Evolutionary conservation across 1,139 yeast genomes (phyloP).

Genomic region (Kodamaea anthophila): DNA sequence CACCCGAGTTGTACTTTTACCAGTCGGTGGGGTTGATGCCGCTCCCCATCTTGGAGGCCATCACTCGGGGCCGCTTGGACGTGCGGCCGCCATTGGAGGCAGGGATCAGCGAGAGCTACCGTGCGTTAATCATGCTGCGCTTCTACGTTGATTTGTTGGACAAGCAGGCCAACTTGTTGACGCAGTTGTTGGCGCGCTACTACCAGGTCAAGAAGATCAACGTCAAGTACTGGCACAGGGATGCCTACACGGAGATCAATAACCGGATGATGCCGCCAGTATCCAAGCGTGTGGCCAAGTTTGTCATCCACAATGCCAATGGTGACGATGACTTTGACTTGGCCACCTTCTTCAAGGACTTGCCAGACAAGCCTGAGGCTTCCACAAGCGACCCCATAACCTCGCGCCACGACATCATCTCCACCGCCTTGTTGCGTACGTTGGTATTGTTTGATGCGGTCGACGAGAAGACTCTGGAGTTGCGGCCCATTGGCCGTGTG

Average conservation of each 20-base stretch:
- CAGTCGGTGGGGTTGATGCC: slow-evolving; percentile 72
- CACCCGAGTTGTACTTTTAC: slow-evolving; percentile 81
- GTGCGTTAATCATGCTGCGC: slow-evolving; percentile 42
- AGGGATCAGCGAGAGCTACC: slow-evolving; percentile 53
- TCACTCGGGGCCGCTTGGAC: slow-evolving; percentile 57
- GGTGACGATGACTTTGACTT: slow-evolving; percentile 26
- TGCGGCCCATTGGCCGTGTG: slow-evolving; percentile 54
- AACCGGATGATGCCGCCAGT: slow-evolving; percentile 49
- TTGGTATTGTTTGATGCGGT: slow-evolving; percentile 54
- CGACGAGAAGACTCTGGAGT: slow-evolving; percentile 32
- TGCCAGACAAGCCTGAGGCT: slow-evolving; percentile 9
- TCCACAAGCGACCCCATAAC: slow-evolving; percentile 21
- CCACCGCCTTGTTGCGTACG: slow-evolving; percentile 56
- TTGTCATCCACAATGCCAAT: slow-evolving; percentile 11
- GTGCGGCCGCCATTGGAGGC: slow-evolving; percentile 73
- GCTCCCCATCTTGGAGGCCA: slow-evolving; percentile 58
- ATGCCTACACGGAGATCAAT: slow-evolving; percentile 39
- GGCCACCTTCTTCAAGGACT: slow-evolving; percentile 26
- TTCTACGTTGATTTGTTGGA: slow-evolving; percentile 48
- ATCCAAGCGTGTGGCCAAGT: slow-evolving; percentile 21
- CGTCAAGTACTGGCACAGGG: slow-evolving; percentile 57
- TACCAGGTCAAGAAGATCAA: slow-evolving; percentile 70
- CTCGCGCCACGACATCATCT: slow-evolving; percentile 47
- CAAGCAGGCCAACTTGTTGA: slow-evolving; percentile 58
- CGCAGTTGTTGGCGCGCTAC: slow-evolving; percentile 75